Conservation (phyloP, 768 basidiomycete species). For the Tephrocybe sp. region DNA sequence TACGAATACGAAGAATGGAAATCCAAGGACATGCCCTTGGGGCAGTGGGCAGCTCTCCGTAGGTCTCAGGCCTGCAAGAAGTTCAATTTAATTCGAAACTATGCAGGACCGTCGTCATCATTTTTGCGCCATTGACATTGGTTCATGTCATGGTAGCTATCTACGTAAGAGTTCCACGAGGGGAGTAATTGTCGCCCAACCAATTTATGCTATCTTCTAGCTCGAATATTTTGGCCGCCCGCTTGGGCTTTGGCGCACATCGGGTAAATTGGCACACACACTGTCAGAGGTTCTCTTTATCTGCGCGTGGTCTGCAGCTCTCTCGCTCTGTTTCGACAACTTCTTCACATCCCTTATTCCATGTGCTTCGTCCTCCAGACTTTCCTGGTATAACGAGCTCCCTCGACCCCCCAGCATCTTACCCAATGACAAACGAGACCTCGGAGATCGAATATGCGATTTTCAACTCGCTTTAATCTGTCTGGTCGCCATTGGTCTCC, state of each 20-base stretch:
- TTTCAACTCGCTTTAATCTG: conserved; percentile 75
- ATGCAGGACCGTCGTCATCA: conserved; percentile 72
- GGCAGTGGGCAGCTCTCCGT: conserved; percentile 81
- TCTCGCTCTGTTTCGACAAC: conserved; percentile 89
- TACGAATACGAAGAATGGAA: conserved; percentile 68
- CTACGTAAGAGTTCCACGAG: conserved; percentile 54
- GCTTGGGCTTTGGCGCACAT: conserved; percentile 89
- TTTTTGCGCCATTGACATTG: conserved; percentile 80
- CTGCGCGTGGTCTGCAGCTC: conserved; percentile 89
- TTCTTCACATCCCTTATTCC: conserved; percentile 85
- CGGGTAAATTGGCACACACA: conserved; percentile 82
- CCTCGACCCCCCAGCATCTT: conserved; percentile 47
- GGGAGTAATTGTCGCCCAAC: neutral
- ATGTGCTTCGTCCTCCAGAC: conserved; percentile 58
- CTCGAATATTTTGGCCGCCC: conserved; percentile 92
- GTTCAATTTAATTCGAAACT: neutral
- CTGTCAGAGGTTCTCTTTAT: conserved; percentile 87
- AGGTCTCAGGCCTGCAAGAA: conserved; percentile 22
- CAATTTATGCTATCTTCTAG: conserved; percentile 35
- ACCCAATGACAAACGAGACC: conserved; percentile 38
- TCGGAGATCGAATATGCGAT: conserved; percentile 65
- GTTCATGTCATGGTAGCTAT: conserved; percentile 84
- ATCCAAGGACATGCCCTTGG: conserved; percentile 50
- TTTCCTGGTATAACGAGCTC: conserved; percentile 73
- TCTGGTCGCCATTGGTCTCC: conserved; percentile 72